These are phyloP conservation scores for Halophytophthora polymorphica DNA, from an alignment of 352 stramenopile genomes.

Conservation along the genomic window DNA sequence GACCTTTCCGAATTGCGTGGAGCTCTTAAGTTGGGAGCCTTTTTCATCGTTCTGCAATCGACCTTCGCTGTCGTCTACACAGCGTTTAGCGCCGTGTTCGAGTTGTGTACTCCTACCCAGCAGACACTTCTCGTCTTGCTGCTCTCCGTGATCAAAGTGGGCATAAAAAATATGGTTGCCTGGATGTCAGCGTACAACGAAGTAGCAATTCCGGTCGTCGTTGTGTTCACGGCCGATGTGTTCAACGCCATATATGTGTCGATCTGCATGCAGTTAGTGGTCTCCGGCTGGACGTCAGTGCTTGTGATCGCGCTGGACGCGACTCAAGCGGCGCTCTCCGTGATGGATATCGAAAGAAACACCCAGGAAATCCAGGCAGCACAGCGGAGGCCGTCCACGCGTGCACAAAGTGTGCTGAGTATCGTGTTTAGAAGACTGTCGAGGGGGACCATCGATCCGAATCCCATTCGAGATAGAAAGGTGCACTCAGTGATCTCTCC, in stretches of 20 bases:
- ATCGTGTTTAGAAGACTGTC: too few relatives aligned
- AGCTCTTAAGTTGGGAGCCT: neutral
- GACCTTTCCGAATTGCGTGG: neutral
- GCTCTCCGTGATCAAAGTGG: conserved; percentile 4
- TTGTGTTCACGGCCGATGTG: conserved; percentile 16
- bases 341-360: neutral
- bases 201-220: conserved; percentile 9
- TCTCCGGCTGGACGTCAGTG: conserved; percentile 3
- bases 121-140: neutral
- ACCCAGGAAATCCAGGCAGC: too few relatives aligned
- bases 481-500: too few relatives aligned
- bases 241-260: conserved; percentile 18
- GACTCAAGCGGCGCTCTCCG: neutral
- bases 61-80: neutral
- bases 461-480: too few relatives aligned
- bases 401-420: too few relatives aligned
- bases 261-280: conserved; percentile 11
- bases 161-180: conserved; percentile 9
- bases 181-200: conserved; percentile 1
- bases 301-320: conserved; percentile 10
- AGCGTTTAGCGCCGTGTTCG: conserved; percentile 1
- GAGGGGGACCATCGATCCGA: too few relatives aligned
- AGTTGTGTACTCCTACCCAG: neutral
- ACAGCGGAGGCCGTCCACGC: too few relatives aligned
- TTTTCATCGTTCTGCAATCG: neutral